These are phyloP conservation scores for Bruguiera sexangula DNA, from an alignment of 345 rosid species.

Conservation along the genomic window DNA sequence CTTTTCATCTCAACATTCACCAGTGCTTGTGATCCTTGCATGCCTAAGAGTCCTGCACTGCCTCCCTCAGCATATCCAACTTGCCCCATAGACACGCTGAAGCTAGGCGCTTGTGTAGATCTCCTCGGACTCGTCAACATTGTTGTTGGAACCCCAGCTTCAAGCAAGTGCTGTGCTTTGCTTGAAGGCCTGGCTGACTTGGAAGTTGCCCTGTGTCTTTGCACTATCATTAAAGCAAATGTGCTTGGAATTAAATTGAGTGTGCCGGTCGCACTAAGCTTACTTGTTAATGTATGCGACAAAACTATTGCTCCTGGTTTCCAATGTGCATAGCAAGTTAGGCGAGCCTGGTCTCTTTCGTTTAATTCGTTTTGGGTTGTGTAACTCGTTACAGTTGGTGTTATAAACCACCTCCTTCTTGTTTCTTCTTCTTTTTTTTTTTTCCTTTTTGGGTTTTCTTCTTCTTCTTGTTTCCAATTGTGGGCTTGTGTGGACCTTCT, in stretches of 20 bases:
- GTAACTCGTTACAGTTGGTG: neutral
- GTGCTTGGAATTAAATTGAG: constrained; percentile 49
- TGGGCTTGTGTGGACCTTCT: neutral
- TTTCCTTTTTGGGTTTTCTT: no score
- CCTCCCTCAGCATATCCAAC: neutral
- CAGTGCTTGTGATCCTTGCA: constrained; percentile 32
- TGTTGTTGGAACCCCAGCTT: constrained; percentile 33
- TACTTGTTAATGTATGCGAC: constrained; percentile 40
- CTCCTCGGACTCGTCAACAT: constrained; percentile 41
- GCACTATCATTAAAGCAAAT: constrained; percentile 56
- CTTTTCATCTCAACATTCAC: constrained; percentile 30
- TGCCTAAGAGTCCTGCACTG: neutral
- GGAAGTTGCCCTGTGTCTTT: constrained; percentile 60
- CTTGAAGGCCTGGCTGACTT: constrained; percentile 39
- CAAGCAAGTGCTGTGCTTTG: constrained; percentile 49
- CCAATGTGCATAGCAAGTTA: constrained; percentile 31
- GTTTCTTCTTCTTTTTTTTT: neutral
- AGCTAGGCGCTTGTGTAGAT: constrained; percentile 50
- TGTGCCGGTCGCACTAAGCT: constrained; percentile 36
- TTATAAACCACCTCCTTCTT: neutral
- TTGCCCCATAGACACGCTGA: constrained; percentile 47
- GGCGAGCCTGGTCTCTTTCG: neutral
- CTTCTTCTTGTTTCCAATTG: neutral
- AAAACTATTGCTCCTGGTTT: constrained; percentile 46
- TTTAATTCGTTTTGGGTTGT: neutral